phyloP scores from a whole-genome alignment of 257 asterid genomes.

The Verbascum thapsus region DNA sequence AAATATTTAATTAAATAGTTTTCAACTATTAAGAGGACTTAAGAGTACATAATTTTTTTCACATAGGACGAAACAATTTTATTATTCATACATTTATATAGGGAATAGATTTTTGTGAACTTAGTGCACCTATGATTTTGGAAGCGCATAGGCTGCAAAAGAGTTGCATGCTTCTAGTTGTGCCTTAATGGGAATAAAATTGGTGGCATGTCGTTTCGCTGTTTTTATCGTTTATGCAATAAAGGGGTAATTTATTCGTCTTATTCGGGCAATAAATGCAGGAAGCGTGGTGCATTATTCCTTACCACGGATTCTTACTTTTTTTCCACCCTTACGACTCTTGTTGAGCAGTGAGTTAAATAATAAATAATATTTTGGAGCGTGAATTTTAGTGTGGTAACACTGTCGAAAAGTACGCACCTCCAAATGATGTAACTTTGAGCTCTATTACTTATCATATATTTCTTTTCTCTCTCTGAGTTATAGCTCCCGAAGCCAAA shows the following conservation, averaged over 20 bases:
- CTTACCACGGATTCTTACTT: background rate
- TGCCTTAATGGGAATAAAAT: background rate
- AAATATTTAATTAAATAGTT: too few relatives aligned
- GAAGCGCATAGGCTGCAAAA: slow-evolving; percentile 9
- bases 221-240: slow-evolving; percentile 20
- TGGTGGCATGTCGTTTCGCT: background rate
- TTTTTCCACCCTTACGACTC: background rate
- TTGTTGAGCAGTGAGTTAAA: background rate
- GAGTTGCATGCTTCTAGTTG: slow-evolving; percentile 12
- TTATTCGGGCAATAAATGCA: background rate
- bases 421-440: too few relatives aligned
- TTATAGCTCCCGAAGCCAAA: slow-evolving; percentile 37
- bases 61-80: too few relatives aligned
- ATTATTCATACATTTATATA: too few relatives aligned
- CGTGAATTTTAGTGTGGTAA: too few relatives aligned
- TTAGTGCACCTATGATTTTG: slow-evolving; percentile 2
- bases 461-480: slow-evolving; percentile 20
- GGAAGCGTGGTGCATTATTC: background rate
- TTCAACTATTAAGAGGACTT: too few relatives aligned
- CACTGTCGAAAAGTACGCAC: too few relatives aligned
- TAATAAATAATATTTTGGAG: background rate
- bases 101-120: too few relatives aligned
- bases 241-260: background rate
- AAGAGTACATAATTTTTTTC: too few relatives aligned
- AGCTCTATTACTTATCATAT: too few relatives aligned